phyloP scores from a whole-genome alignment of 306 rosid species.

The Hippophae tibetana region DNA sequence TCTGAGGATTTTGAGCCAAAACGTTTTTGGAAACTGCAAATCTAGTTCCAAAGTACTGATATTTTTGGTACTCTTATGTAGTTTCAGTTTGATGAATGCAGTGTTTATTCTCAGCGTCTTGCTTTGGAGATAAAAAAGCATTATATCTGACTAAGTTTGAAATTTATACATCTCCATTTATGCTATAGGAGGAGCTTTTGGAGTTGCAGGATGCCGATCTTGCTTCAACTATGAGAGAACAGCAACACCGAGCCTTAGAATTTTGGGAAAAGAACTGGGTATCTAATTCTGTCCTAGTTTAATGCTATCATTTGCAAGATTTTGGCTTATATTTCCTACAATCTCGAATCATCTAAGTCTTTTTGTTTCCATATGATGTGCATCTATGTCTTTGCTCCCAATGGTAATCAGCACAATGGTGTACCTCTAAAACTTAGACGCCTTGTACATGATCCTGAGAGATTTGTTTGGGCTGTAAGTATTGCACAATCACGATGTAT shows the following conservation, averaged over 20 bases:
- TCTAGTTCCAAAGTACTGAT: background rate
- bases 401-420: constrained; percentile 53
- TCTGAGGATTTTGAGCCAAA: too few relatives aligned
- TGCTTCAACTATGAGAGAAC: constrained; percentile 59
- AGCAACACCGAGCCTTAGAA: constrained; percentile 52
- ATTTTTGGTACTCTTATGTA: background rate
- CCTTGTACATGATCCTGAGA: constrained; percentile 68
- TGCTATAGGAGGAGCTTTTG: constrained; percentile 63
- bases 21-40: too few relatives aligned
- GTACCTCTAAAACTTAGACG: constrained; percentile 84
- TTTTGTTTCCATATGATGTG: constrained; percentile 2
- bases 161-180: constrained; percentile 17
- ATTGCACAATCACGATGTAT: constrained; percentile 87
- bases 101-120: background rate
- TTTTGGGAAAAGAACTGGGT: constrained; percentile 96
- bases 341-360: background rate
- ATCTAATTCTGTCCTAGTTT: constrained; percentile 18
- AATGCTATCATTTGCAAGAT: constrained; percentile 4
- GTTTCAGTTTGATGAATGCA: background rate
- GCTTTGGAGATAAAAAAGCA: background rate
- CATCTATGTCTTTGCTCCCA: constrained; percentile 4
- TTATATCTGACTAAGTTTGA: background rate
- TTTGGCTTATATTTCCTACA: constrained; percentile 11
- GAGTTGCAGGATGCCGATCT: constrained; percentile 79
- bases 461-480: constrained; percentile 85